Evolutionary conservation across 2,329 filamentous ascomycete species (phyloP), one percentile per base, ranked within the genome.

Genomic region (Diaporthe nobilis): DNA sequence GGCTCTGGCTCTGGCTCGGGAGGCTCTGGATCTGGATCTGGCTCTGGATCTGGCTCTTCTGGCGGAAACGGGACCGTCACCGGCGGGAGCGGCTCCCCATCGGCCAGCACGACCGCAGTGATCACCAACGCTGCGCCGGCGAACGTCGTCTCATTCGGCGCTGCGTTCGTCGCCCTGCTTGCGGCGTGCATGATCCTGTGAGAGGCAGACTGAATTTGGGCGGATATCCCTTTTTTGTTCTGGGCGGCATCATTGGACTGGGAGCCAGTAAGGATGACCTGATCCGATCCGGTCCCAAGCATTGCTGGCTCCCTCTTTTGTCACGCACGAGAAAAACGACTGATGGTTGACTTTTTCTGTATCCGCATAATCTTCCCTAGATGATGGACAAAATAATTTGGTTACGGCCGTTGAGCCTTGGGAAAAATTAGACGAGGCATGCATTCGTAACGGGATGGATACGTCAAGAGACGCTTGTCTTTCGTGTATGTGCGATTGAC

Each of bases 1-100:
- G 42, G 73, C 4, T 71, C 73, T 9, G 58, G 68, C 12, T 72
- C 71, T 20, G 49, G 63, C 37, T 72, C 75, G 4, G 75, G 75
- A 4, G 10, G 37, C 37, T 72, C 75, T 39, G 74, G 74, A 0
- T 71, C 73, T 6, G 47, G 74, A 42, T 28, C 28, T 49, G 74
- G 74, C 8, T 72, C 73, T 1, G 73, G 73, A 0, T 72, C 75
- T 49, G 74, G 74, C 8, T 71, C 72, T 20, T 17, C 63, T n/a
- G 37, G 72, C 31, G 49, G 57, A 25, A 61, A 71, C 31, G 73
- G 72, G 8, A 72, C 70, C 6, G 47, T 73, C 20, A 51, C 42
- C 10, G 74, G 63, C 13, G 63, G 63, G 5, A 25, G 20, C 10
- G 28, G 67, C 47, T 42, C 44, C 9, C 61, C 75, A 2, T 51